Percentiles rank a stretch among this genome's conserved stretches.
Conservation (phyloP, 768 basidiomycete species). For the Rhodotorula paludigena region DNA sequence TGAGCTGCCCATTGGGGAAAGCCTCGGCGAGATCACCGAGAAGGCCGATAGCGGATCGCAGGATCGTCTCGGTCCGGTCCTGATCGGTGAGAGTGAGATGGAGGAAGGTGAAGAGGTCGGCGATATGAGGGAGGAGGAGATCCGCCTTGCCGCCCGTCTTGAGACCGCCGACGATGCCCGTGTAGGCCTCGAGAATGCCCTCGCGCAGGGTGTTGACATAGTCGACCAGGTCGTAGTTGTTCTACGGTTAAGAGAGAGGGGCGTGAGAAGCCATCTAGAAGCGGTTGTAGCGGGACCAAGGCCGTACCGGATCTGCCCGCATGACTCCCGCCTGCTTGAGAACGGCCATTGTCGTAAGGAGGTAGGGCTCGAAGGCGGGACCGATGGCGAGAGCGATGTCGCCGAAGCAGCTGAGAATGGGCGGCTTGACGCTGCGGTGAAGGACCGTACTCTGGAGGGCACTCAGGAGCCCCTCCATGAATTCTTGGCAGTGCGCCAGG, state of each 20-base stretch:
- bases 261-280: neutral
- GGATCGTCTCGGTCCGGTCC: conserved; percentile 71
- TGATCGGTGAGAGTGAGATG: conserved; percentile 73
- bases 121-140: conserved; percentile 65
- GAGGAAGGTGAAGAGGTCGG: conserved; percentile 67
- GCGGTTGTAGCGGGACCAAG: too few species aligned
- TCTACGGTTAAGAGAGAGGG: conserved; percentile 47
- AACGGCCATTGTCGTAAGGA: conserved; percentile 84
- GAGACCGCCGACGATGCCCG: conserved; percentile 83
- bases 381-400: conserved; percentile 93
- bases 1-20: conserved; percentile 74
- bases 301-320: conserved; percentile 76
- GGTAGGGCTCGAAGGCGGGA: conserved; percentile 73
- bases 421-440: conserved; percentile 90
- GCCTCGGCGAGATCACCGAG: conserved; percentile 88
- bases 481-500: conserved; percentile 72
- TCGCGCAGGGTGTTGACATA: conserved; percentile 86
- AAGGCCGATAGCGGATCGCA: conserved; percentile 73
- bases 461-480: conserved; percentile 88
- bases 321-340: conserved; percentile 83
- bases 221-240: conserved; percentile 84
- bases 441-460: conserved; percentile 85
- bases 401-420: conserved; percentile 91
- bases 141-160: conserved; percentile 76
- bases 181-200: conserved; percentile 94